Evolutionary conservation across 805 yeast species (phyloP).

Genomic region (Yarrowia bubula): DNA sequence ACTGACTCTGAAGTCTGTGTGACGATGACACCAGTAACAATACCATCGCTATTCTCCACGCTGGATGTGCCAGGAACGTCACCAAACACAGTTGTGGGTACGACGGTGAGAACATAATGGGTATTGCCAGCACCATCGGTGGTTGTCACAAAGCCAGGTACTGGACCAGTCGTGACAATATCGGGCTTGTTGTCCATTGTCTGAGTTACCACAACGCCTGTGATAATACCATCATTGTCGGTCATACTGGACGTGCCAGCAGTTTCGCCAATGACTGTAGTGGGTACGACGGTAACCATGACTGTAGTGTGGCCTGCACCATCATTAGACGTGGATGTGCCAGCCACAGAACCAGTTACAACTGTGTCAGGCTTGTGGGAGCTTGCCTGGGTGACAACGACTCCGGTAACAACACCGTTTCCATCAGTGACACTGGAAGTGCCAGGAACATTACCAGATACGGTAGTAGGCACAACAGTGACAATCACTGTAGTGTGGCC

Average conservation of each 20-base stretch:
- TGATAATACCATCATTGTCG: not conserved
- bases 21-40: not conserved
- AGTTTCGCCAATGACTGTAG: not conserved
- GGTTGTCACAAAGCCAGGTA: not conserved
- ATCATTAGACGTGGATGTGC: not conserved
- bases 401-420: not conserved
- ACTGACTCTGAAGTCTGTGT: no score
- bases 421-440: not conserved
- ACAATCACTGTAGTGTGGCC: not conserved
- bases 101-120: not conserved
- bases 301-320: not conserved
- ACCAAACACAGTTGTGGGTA: not conserved
- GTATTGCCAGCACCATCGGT: not conserved
- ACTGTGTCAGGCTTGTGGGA: not conserved
- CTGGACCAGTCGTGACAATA: not conserved
- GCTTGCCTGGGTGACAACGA: not conserved
- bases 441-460: not conserved
- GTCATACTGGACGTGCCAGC: not conserved
- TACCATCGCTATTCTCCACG: not conserved
- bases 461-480: not conserved
- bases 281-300: not conserved
- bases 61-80: not conserved
- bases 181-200: not conserved
- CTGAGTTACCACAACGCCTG: not conserved
- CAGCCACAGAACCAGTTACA: not conserved